A percentile compares a stretch with the other conserved stretches of the same genome.
phyloP scores from a whole-genome alignment of 495 filamentous ascomycete species.

The Penicillium pulvis region DNA sequence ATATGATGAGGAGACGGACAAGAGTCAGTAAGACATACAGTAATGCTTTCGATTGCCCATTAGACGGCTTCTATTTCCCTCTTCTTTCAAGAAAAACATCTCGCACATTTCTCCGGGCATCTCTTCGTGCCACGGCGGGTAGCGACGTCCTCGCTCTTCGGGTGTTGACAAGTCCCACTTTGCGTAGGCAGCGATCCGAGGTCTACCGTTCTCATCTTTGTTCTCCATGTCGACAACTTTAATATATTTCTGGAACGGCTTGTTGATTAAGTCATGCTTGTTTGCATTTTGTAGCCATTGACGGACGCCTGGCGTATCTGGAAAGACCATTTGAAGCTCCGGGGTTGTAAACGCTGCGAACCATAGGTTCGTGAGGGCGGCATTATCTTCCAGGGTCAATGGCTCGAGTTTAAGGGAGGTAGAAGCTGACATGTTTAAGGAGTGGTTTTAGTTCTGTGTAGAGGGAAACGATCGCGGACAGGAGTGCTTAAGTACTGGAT shows the following conservation, averaged over 20 bases:
- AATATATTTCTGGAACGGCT: conserved; percentile 29
- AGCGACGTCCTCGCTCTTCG: conserved; percentile 29
- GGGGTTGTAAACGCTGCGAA: conserved; percentile 6
- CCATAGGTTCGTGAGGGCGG: conserved; percentile 4
- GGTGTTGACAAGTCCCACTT: conserved; percentile 30
- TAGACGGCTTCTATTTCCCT: conserved; percentile 21
- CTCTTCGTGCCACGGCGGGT: conserved; percentile 29
- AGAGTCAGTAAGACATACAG: conserved; percentile 15
- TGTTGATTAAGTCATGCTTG: conserved; percentile 22
- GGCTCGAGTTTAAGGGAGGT: conserved; percentile 3
- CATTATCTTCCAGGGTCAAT: conserved; percentile 7
- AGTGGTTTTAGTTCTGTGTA: background rate
- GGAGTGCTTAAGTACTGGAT: background rate
- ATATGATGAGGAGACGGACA: too few species aligned
- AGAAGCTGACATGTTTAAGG: background rate
- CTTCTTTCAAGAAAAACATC: conserved; percentile 18
- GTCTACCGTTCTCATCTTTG: conserved; percentile 16
- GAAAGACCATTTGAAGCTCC: conserved; percentile 19
- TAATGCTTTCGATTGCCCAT: conserved; percentile 32
- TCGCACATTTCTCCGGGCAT: conserved; percentile 21
- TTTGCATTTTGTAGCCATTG: conserved; percentile 28
- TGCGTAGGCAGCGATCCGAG: conserved; percentile 28
- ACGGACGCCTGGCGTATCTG: conserved; percentile 28
- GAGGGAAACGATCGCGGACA: background rate
- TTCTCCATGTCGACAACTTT: conserved; percentile 28